Percentiles rank a stretch among this genome's conserved stretches.
phyloP scores from a whole-genome alignment of 2,329 filamentous ascomycete genomes.

The Trichoderma koningii region DNA sequence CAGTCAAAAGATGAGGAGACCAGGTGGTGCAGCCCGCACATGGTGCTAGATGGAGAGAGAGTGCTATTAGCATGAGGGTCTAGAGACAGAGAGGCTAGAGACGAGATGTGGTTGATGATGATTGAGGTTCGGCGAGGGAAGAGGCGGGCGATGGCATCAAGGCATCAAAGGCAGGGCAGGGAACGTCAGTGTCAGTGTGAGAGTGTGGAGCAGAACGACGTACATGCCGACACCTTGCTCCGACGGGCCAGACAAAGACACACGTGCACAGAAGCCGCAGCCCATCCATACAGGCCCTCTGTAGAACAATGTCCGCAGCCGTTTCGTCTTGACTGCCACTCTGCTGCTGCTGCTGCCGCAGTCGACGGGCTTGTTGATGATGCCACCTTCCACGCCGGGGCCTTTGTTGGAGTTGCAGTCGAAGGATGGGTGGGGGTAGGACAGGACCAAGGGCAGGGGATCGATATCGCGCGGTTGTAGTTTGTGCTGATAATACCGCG shows the following conservation, averaged over 20 bases:
- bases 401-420: not conserved
- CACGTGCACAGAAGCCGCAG: slow-evolving; percentile 12
- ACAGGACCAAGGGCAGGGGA: not conserved
- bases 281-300: not conserved
- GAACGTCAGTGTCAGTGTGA: no score
- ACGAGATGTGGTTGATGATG: not conserved
- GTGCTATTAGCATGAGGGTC: no score
- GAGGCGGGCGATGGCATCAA: not conserved
- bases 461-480: no score
- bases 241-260: not conserved
- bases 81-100: no score
- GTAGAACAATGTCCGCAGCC: no score
- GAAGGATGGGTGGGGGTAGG: not conserved
- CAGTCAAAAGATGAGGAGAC: not conserved
- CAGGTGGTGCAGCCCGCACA: no score
- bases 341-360: not conserved
- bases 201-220: no score
- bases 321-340: not conserved
- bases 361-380: not conserved
- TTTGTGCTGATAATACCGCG: no score
- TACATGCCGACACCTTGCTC: not conserved
- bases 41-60: not conserved
- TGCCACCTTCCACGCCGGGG: slow-evolving; percentile 27
- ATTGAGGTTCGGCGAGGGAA: slow-evolving; percentile 6
- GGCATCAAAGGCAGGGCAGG: no score